Evolutionary conservation across 495 filamentous ascomycete genomes (phyloP).

Genomic region (Hypoxylon perforatum): DNA sequence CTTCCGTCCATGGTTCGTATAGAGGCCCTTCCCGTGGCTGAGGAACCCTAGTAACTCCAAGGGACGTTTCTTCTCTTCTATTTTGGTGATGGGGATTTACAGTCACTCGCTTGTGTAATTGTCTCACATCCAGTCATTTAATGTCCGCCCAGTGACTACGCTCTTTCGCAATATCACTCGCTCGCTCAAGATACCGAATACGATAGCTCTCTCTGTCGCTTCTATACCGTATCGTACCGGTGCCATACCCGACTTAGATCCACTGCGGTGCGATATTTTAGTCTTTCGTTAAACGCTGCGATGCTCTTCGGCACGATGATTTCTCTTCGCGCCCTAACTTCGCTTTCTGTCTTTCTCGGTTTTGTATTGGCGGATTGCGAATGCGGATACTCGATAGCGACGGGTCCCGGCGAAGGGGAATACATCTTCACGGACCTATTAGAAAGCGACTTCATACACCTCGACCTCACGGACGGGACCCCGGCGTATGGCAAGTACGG

Average conservation of each 20-base stretch:
- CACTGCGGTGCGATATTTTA: too few relatives aligned
- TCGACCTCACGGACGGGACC: slow-evolving; percentile 61
- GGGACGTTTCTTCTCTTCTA: neutral
- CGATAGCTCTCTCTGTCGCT: neutral
- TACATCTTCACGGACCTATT: slow-evolving; percentile 72
- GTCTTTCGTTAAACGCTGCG: neutral
- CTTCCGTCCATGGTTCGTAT: neutral
- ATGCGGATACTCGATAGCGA: slow-evolving; percentile 70
- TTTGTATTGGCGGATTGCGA: slow-evolving; percentile 67
- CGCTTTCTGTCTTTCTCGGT: slow-evolving; percentile 24
- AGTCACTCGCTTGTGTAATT: slow-evolving; percentile 15
- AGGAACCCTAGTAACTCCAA: neutral
- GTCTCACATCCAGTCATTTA: slow-evolving; percentile 16
- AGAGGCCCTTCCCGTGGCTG: neutral
- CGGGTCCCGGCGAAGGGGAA: slow-evolving; percentile 50
- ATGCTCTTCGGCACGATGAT: slow-evolving; percentile 23
- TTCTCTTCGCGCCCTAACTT: slow-evolving; percentile 25
- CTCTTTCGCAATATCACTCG: slow-evolving; percentile 6
- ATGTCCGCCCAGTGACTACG: slow-evolving; percentile 2
- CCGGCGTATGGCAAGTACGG: slow-evolving; percentile 32
- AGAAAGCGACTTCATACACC: slow-evolving; percentile 74
- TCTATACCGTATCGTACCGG: neutral
- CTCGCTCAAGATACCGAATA: slow-evolving; percentile 7
- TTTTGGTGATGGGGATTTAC: neutral
- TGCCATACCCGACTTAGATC: neutral